Evolutionary conservation across 495 filamentous ascomycete species (phyloP).

Genomic region (Pseudevernia furfuracea): DNA sequence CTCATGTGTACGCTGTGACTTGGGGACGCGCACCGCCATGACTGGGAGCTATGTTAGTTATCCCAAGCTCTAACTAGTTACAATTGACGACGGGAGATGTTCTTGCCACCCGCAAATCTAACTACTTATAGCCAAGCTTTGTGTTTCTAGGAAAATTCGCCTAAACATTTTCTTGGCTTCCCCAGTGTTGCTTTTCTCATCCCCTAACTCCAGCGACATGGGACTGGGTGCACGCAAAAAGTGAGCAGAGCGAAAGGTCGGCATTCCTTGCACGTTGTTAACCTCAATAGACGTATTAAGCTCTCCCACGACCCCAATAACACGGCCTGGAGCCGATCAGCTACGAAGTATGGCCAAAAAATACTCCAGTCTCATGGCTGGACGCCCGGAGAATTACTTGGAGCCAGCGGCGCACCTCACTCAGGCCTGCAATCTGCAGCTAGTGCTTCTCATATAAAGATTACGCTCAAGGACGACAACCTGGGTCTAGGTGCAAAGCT

Average conservation of each 20-base stretch:
- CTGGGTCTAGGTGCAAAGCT: conserved; percentile 76
- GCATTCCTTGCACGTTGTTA: background rate
- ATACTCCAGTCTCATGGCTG: conserved; percentile 84
- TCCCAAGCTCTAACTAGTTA: too few species aligned
- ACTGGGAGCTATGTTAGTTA: background rate
- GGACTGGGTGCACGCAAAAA: conserved; percentile 67
- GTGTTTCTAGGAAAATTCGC: too few species aligned
- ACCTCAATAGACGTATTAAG: conserved; percentile 59
- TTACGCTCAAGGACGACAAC: conserved; percentile 79
- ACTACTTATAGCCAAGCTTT: too few species aligned
- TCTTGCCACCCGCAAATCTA: too few species aligned
- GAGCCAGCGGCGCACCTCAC: conserved; percentile 63
- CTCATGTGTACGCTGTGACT: background rate
- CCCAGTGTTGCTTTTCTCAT: background rate
- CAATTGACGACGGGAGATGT: too few species aligned
- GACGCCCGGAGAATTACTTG: conserved; percentile 74
- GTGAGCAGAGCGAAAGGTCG: conserved; percentile 39
- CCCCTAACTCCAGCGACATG: conserved; percentile 38
- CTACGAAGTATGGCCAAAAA: conserved; percentile 72
- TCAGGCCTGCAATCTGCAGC: conserved; percentile 65
- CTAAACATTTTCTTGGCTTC: too few species aligned
- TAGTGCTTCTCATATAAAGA: conserved; percentile 68
- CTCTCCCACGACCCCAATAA: conserved; percentile 89
- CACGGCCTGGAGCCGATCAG: conserved; percentile 78
- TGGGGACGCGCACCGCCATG: conserved; percentile 16